Conservation (phyloP, 2,329 filamentous ascomycete species). For the Coniochaeta sp. region DNA sequence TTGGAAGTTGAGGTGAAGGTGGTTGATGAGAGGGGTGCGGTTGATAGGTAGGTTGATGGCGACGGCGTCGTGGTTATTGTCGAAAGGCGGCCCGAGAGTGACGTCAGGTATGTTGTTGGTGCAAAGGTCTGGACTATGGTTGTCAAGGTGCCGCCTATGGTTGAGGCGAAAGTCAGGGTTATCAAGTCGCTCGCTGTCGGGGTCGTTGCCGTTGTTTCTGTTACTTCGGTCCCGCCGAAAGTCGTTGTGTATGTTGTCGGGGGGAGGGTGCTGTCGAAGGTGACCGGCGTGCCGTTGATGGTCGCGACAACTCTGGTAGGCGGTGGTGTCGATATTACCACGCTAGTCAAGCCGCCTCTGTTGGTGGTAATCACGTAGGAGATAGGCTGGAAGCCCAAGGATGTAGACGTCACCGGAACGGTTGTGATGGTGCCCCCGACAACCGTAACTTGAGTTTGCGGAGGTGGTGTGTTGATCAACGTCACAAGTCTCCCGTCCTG, state of each 20-base stretch:
- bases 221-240: constrained; percentile 18
- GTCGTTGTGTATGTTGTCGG: constrained; percentile 18
- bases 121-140: constrained; percentile 21
- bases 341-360: constrained; percentile 16
- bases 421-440: constrained; percentile 13
- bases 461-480: constrained; percentile 10
- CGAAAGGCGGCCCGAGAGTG: constrained; percentile 10
- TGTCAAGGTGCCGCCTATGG: constrained; percentile 8
- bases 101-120: constrained; percentile 16
- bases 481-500: constrained; percentile 2
- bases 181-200: constrained; percentile 16
- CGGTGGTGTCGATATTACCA: constrained; percentile 14
- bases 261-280: constrained; percentile 15
- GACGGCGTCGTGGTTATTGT: constrained; percentile 15
- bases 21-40: constrained; percentile 10
- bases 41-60: constrained; percentile 12
- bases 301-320: constrained; percentile 17
- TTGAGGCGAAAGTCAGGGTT: constrained; percentile 18
- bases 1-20: constrained; percentile 17
- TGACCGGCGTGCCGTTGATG: constrained; percentile 16
- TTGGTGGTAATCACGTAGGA: constrained; percentile 16
- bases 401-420: constrained; percentile 13
- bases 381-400: constrained; percentile 13
- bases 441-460: constrained; percentile 10
- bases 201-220: constrained; percentile 17